Evolutionary conservation across 805 yeast species (phyloP), one percentile per base, ranked within the genome.

Genomic region (Alloascoidea hylecoeti): DNA sequence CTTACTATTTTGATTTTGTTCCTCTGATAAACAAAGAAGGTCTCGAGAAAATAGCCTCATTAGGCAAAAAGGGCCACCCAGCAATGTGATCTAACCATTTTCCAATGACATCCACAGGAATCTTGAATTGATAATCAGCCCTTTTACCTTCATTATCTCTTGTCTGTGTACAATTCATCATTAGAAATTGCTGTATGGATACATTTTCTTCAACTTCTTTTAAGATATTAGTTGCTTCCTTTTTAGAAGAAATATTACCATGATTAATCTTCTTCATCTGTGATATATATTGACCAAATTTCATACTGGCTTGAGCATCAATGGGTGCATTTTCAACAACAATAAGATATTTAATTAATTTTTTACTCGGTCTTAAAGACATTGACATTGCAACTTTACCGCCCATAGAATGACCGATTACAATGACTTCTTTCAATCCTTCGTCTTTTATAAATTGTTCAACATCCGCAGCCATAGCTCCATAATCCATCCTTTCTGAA

Each of bases 331-430:
- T 89, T 50, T 89, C 98, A 4, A 92, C 94, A 4, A 85, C 62
- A 3, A 88, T 70, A 35, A 86, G 49, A 58, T 75, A 64, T 12
- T 70, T 63, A 4, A 77, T 75, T 6, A 76, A 46, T 1, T 71
- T 68, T 0, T 88, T 89, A n/a, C 46, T 36, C 16, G 70, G 63
- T 37, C 85, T 63, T 41, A 92, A 60, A 0, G 84, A 78, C 3
- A 81, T 63, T 0, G 92, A 86, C 96, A 89, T 88, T 4, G 79
- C 96, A 0, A 89, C 70, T 50, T 89, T 88, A 3, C 95, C 98
- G 4, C 98, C 98, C 68, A 63, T 63, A 3, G 68, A 63, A 41
- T 63, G 68, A 23, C 68, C 68, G 19, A 63, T 54, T 14, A 63
- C 39, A 9, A 52, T 44, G 2, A 61, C 40, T 44, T 52, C 39